Evolutionary conservation across 2,329 filamentous ascomycete genomes (phyloP).

Genomic region (Ceratocystis colombiana): DNA sequence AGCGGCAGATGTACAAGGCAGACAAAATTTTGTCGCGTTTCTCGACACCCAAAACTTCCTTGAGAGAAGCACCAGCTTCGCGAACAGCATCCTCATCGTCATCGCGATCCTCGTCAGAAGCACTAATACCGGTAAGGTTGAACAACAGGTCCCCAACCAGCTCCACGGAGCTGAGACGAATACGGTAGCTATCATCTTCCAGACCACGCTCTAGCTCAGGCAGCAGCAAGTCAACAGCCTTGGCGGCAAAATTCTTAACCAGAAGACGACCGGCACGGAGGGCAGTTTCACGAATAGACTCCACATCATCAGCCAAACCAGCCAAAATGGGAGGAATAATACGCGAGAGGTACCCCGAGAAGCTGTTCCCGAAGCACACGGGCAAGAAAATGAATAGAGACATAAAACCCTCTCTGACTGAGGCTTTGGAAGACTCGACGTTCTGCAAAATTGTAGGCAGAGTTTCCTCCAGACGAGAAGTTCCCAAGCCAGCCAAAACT

Average conservation of each 20-base stretch:
- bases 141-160: conserved; percentile 93
- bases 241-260: conserved; percentile 96
- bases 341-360: conserved; percentile 85
- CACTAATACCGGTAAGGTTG: conserved; percentile 86
- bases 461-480: conserved; percentile 84
- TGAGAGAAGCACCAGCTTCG: conserved; percentile 84
- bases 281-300: conserved; percentile 94
- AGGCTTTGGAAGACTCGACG: conserved; percentile 77
- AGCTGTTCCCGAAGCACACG: conserved; percentile 97
- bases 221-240: conserved; percentile 84
- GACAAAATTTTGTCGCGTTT: conserved; percentile 95
- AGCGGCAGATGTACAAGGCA: conserved; percentile 94
- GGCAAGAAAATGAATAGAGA: conserved; percentile 98
- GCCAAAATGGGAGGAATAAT: conserved; percentile 93
- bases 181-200: conserved; percentile 95
- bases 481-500: conserved; percentile 89
- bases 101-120: conserved; percentile 57
- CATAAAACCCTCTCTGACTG: conserved; percentile 97
- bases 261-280: conserved; percentile 84
- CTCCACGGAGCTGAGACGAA: conserved; percentile 95
- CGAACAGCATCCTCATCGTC: conserved; percentile 66
- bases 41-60: conserved; percentile 89
- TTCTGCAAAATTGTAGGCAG: conserved; percentile 94
- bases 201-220: conserved; percentile 92
- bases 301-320: conserved; percentile 88